These are phyloP conservation scores for Linum trigynum DNA, from an alignment of 345 rosid genomes.

Conservation along the genomic window DNA sequence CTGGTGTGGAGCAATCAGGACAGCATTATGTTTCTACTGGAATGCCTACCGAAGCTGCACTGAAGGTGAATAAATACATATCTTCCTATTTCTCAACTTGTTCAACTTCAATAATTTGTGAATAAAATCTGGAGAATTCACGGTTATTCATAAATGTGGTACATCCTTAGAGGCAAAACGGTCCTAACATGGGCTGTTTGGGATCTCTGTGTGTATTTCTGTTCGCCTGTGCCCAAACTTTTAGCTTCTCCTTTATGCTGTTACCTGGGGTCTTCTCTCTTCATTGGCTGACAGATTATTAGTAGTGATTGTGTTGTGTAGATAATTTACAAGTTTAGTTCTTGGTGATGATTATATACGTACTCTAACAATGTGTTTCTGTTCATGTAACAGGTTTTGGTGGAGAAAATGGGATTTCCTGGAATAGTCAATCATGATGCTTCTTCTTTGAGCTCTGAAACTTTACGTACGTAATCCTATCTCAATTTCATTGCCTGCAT, in stretches of 20 bases:
- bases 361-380: background rate
- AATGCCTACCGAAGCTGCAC: conserved; percentile 95
- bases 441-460: conserved; percentile 31
- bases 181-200: too few relatives aligned
- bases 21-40: conserved; percentile 37
- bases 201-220: too few relatives aligned
- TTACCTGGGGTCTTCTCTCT: background rate
- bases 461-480: conserved; percentile 37
- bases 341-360: too few relatives aligned
- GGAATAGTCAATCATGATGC: conserved; percentile 31
- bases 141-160: too few relatives aligned
- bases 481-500: conserved; percentile 1
- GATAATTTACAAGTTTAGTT: background rate
- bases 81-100: background rate
- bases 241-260: background rate
- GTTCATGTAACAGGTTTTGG: conserved; percentile 52
- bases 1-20: conserved; percentile 34
- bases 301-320: background rate
- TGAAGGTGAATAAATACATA: conserved; percentile 39
- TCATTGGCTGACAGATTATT: background rate
- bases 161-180: too few relatives aligned
- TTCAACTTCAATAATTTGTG: background rate
- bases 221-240: too few relatives aligned
- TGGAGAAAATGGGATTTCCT: conserved; percentile 83
- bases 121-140: background rate